These are phyloP conservation scores for Paramyrothecium sp. DNA, from an alignment of 2,329 filamentous ascomycete genomes.

Conservation along the genomic window DNA sequence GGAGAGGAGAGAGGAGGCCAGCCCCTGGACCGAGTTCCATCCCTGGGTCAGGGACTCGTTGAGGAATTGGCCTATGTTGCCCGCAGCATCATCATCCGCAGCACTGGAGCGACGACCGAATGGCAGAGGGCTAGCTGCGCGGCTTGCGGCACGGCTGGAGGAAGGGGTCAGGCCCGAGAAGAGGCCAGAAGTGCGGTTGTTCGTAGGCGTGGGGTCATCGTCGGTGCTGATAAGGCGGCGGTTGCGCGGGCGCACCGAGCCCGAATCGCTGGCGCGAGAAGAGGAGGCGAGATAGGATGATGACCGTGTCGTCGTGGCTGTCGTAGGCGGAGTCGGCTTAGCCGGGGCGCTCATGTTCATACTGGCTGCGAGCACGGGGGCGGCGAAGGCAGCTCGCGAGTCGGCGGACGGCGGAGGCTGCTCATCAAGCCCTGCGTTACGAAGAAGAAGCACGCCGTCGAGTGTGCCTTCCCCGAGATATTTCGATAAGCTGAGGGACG, in stretches of 20 bases:
- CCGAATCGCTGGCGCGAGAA: constrained; percentile 37
- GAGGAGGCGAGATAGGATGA: constrained; percentile 44
- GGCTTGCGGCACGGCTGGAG: constrained; percentile 42
- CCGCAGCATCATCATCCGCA: constrained; percentile 14
- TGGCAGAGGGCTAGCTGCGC: constrained; percentile 49
- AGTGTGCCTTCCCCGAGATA: not conserved
- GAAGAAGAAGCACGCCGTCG: not conserved
- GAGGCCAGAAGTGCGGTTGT: constrained; percentile 30
- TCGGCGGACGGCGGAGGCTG: constrained; percentile 19
- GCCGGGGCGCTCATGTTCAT: constrained; percentile 31
- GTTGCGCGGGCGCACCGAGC: constrained; percentile 47
- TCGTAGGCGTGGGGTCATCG: constrained; percentile 22
- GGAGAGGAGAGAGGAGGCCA: constrained; percentile 45
- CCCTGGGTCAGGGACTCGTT: constrained; percentile 51
- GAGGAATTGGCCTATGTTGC: constrained; percentile 39
- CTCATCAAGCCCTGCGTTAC: constrained; percentile 25
- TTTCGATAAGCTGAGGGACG: not conserved
- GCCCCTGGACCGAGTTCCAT: constrained; percentile 55
- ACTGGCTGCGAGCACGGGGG: constrained; percentile 28
- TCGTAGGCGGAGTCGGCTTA: constrained; percentile 14
- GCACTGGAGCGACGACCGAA: constrained; percentile 31
- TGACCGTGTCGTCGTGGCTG: constrained; percentile 22
- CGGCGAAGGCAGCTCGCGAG: constrained; percentile 19
- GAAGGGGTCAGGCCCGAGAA: constrained; percentile 31
- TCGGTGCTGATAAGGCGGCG: constrained; percentile 39